Evolutionary conservation across 1,284 basidiomycete genomes (phyloP), one percentile per base, ranked within the genome.

Genomic region (Cutaneotrichosporon daszewskae): DNA sequence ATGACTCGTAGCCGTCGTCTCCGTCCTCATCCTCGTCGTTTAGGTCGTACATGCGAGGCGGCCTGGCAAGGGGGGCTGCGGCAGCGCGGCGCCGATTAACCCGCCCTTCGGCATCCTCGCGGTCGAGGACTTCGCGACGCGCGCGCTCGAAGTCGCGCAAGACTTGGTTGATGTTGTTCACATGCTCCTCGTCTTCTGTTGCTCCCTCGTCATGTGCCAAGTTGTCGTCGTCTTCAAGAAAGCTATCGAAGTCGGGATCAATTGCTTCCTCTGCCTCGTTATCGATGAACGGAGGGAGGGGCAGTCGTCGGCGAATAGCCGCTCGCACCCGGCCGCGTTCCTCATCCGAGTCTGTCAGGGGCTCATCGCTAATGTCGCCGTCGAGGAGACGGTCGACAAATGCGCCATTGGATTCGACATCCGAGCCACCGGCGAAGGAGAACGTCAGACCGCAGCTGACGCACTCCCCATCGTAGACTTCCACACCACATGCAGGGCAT

Each of bases 401-500:
- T 29, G 19, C 13, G 16, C 13, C 16, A 18, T n/a, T 14, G 4
- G 23, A 19, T 38, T 28, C 37, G 31, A 14, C 27, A 38, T 5
- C 1, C 29, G 37, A 10, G 27, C 37, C 9, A 23, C 47, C 55
- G 14, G 53, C 38, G 25, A 53, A 47, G 25, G 58, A 62, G 32
- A 65, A 68, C 22, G 49, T 46, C 2, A 45, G 40, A 10, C 49
- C 57, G 44, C 68, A 71, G 3, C 46, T 47, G 4, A 37, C 17
- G 44, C 68, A 71, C 14, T 40, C 18, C 5, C 55, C 55, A 14
- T 49, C 53, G 2, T 41, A 45, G n/a, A 70, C 54, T 46, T 72
- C 69, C 4, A 42, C 32, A 3, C 48, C 34, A 40, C 69, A 72
- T 7, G 40, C 37, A 0, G 62, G 61, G 43, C 69, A 72, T 25